Conservation (phyloP, 2,329 filamentous ascomycete genomes). For the Aspergillus sp. region DNA sequence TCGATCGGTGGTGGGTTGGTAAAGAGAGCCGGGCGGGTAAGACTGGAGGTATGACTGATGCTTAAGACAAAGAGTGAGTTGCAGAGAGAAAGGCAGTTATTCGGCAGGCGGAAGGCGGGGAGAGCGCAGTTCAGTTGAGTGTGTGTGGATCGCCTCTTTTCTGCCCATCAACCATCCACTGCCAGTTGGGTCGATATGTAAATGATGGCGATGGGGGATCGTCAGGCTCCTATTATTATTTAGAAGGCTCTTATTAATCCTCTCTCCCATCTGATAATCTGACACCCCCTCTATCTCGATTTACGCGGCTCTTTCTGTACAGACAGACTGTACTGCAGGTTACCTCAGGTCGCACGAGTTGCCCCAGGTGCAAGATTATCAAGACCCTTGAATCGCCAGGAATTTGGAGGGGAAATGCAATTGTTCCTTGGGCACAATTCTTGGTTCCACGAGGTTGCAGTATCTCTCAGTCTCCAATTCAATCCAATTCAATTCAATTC, state of each 20-base stretch:
- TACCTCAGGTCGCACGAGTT: slow-evolving; percentile 15
- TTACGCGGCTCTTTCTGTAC: neutral
- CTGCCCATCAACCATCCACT: too few relatives aligned
- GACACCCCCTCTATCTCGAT: neutral
- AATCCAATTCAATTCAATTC: too few relatives aligned
- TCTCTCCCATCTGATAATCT: neutral
- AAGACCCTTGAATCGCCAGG: neutral
- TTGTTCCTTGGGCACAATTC: too few relatives aligned
- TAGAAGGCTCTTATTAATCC: neutral
- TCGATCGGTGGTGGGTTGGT: neutral
- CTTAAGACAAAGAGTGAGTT: too few relatives aligned
- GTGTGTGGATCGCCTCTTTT: too few relatives aligned
- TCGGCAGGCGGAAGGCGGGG: slow-evolving; percentile 32
- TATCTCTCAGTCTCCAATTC: too few relatives aligned
- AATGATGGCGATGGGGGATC: neutral
- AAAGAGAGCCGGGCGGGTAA: too few relatives aligned
- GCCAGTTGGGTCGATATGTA: too few relatives aligned
- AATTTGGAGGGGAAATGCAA: too few relatives aligned
- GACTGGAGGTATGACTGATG: too few relatives aligned
- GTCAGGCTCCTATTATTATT: neutral
- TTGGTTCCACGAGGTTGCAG: too few relatives aligned
- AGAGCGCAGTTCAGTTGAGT: slow-evolving; percentile 19
- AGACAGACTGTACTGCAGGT: slow-evolving; percentile 8
- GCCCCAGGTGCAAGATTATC: slow-evolving; percentile 10
- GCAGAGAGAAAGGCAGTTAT: slow-evolving; percentile 2